Conservation (phyloP, 306 rosid species). For the Medicago lupulina region DNA sequence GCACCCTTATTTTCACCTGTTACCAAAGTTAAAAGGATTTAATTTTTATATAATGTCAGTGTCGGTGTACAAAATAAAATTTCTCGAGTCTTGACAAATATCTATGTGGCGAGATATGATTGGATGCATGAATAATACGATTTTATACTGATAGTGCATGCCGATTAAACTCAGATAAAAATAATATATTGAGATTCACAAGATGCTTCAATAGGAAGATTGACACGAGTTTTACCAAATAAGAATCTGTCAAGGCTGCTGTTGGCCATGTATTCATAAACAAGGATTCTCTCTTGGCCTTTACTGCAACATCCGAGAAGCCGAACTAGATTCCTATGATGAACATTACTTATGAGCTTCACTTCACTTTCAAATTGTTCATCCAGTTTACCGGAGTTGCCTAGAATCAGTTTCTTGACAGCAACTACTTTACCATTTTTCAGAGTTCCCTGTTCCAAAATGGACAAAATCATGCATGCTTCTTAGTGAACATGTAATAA, state of each 20-base stretch:
- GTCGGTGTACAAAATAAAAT: background rate
- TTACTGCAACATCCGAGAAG: slow-evolving; percentile 75
- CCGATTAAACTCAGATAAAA: no score
- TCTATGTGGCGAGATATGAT: background rate
- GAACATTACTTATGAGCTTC: slow-evolving; percentile 74
- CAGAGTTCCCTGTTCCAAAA: slow-evolving; percentile 62
- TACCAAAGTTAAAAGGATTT: background rate
- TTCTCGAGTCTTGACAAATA: background rate
- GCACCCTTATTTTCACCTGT: slow-evolving; percentile 58
- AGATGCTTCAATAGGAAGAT: background rate
- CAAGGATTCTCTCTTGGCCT: slow-evolving; percentile 72
- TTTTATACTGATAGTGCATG: background rate
- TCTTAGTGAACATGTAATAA: slow-evolving; percentile 11
- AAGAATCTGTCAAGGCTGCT: slow-evolving; percentile 69
- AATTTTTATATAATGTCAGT: background rate
- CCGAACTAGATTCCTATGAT: slow-evolving; percentile 69
- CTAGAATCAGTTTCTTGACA: slow-evolving; percentile 62
- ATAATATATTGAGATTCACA: background rate
- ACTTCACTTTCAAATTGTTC: slow-evolving; percentile 68
- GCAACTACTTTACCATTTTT: slow-evolving; percentile 73
- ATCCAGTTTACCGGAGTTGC: slow-evolving; percentile 53
- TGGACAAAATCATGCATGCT: background rate
- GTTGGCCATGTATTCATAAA: slow-evolving; percentile 73
- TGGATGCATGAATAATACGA: background rate
- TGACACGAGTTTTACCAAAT: slow-evolving; percentile 56